Evolutionary conservation across 306 rosid species (phyloP).

Genomic region (Fagus sylvatica): DNA sequence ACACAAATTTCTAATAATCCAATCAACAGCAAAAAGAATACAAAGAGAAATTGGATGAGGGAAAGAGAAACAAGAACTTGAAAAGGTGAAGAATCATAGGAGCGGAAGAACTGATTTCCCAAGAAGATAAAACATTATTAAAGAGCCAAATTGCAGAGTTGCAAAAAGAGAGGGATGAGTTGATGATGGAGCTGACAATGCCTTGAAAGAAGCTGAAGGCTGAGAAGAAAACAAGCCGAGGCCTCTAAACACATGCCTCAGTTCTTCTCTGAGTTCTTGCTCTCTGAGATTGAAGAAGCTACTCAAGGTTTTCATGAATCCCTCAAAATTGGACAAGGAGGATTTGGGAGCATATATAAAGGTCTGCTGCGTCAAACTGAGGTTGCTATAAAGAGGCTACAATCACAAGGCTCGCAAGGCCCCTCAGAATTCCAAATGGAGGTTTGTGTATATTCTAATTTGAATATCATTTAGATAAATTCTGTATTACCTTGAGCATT

Average conservation of each 20-base stretch:
- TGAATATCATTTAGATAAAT: too few relatives aligned
- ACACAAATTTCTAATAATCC: conserved; percentile 8
- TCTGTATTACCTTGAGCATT: too few relatives aligned
- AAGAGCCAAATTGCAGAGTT: conserved; percentile 56
- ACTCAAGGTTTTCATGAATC: conserved; percentile 53
- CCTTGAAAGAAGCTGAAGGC: conserved; percentile 64
- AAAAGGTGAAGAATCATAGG: conserved; percentile 40
- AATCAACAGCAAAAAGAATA: conserved; percentile 60
- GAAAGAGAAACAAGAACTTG: conserved; percentile 49
- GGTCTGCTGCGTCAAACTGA: conserved; percentile 67
- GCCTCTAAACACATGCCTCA: conserved; percentile 39
- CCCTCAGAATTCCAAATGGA: conserved; percentile 61
- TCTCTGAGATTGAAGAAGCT: conserved; percentile 65
- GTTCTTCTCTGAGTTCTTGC: conserved; percentile 60
- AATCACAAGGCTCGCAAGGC: conserved; percentile 62
- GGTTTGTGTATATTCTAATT: conserved; percentile 28
- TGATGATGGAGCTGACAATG: conserved; percentile 57
- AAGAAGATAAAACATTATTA: conserved; percentile 39
- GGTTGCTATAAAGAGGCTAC: conserved; percentile 75
- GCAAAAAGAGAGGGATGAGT: conserved; percentile 57
- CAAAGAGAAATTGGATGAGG: conserved; percentile 51
- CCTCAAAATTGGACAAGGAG: conserved; percentile 84
- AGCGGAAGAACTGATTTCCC: conserved; percentile 52
- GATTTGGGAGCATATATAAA: conserved; percentile 78
- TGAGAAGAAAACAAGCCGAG: conserved; percentile 59